Evolutionary conservation across 345 rosid species (phyloP), one percentile per base, ranked within the genome.

Genomic region (Mangifera indica): DNA sequence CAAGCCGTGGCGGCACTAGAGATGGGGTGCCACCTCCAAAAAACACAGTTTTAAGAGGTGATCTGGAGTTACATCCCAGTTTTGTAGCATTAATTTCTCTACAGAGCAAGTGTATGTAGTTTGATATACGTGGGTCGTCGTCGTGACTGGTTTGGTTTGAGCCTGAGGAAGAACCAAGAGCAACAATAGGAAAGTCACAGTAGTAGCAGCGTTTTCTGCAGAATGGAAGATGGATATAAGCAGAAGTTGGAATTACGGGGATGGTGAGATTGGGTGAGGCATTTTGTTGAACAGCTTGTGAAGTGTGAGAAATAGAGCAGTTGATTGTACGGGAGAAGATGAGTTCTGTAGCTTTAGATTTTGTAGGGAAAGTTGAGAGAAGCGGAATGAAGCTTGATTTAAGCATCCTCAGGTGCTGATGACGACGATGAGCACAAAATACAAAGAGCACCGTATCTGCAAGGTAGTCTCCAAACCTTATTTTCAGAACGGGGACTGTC

Each of bases 11-110:
- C 1, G 99, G 88, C 79, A 95, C 99, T 60, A 95, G 84, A 46
- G 99, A 94, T 60, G 99, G 99, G 2, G 99, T 92, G 34, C 98
- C 99, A 11, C 99, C 99, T 0, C 99, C 99, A 48, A 92, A 89
- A 74, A 95, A 92, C 63, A 95, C 89, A 0, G 98, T 90, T 69
- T 87, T 72, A 7, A 88, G 84, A 8, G 85, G 80, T 32, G 84
- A 83, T 73, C 66, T 74, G 73, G 84, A 24, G 57, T 78, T 56
- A 67, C 70, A 79, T 20, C 60, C 77, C 0, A 79, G 71, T 72
- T 74, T 85, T 18, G 93, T 83, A 4, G 88, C 89, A 26, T 79
- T 81, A 13, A 88, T 90, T 70, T 90, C 96, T 29, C 88, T 74
- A 69, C 82, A 56, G 37, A 90, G 80, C 71, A 90, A 66, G 55